These are phyloP conservation scores for Chlamydomonas sp. DNA, from an alignment of 139 green algal species.

Conservation along the genomic window DNA sequence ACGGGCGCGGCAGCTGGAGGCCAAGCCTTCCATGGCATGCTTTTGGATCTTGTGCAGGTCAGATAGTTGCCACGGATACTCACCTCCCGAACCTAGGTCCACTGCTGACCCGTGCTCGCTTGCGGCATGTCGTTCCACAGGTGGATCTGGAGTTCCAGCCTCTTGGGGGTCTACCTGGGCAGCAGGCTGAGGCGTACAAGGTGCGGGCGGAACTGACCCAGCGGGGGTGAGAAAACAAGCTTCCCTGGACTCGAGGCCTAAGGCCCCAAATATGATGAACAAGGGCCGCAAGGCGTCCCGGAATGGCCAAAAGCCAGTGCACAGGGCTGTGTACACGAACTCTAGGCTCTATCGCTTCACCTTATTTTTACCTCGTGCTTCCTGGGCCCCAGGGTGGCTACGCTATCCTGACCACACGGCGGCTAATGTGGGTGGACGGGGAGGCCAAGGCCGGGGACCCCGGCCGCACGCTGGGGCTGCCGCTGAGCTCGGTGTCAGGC, in stretches of 20 bases:
- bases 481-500: conserved; percentile 9
- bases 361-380: not conserved
- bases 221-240: not conserved
- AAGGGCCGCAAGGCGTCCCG: no score
- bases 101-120: not conserved
- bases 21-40: no score
- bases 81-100: not conserved
- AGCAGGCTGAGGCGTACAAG: conserved; percentile 39
- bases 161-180: conserved; percentile 43
- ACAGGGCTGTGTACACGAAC: no score
- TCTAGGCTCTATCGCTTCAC: no score
- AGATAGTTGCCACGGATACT: not conserved
- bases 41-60: no score
- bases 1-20: no score
- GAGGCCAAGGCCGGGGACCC: conserved; percentile 9
- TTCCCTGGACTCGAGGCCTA: no score
- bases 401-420: conserved; percentile 59
- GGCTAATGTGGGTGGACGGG: conserved; percentile 60
- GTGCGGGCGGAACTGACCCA: not conserved
- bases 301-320: no score
- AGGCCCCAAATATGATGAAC: no score
- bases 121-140: conserved; percentile 25
- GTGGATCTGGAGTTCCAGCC: conserved; percentile 71
- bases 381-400: conserved; percentile 51
- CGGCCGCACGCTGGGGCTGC: conserved; percentile 43